phyloP scores from a whole-genome alignment of 768 basidiomycete species.

The Agaricus sinodeliciosus region DNA sequence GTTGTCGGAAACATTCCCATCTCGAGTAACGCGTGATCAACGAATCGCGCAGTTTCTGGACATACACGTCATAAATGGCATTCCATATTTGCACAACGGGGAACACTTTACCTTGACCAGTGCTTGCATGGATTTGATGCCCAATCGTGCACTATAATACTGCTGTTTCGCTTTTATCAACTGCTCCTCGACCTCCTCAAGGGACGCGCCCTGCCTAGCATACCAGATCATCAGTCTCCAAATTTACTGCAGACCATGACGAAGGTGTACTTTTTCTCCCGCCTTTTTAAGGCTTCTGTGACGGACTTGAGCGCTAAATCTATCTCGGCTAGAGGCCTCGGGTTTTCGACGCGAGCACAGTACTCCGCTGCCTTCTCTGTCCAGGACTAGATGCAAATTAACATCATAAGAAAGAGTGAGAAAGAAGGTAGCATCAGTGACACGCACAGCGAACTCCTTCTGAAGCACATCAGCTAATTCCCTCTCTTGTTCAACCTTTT shows the following conservation, averaged over 20 bases:
- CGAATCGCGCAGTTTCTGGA: slow-evolving; percentile 61
- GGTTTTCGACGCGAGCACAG: slow-evolving; percentile 50
- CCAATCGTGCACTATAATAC: slow-evolving; percentile 52
- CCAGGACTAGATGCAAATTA: slow-evolving; percentile 43
- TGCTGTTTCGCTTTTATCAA: slow-evolving; percentile 58
- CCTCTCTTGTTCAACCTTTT: slow-evolving; percentile 37
- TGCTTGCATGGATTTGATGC: slow-evolving; percentile 54
- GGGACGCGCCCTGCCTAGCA: slow-evolving; percentile 65
- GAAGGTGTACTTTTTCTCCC: slow-evolving; percentile 49
- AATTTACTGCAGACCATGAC: not conserved
- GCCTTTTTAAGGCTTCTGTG: slow-evolving; percentile 56
- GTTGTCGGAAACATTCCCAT: slow-evolving; percentile 86
- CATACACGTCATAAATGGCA: not conserved
- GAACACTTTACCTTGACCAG: slow-evolving; percentile 58
- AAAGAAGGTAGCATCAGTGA: not conserved
- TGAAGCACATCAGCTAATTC: slow-evolving; percentile 43
- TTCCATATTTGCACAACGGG: not conserved
- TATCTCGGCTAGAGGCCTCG: slow-evolving; percentile 50
- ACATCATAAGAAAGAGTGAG: not conserved
- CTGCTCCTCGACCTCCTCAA: slow-evolving; percentile 72
- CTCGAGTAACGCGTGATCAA: slow-evolving; percentile 56
- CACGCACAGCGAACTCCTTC: slow-evolving; percentile 54
- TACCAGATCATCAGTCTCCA: not conserved
- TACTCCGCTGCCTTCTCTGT: slow-evolving; percentile 54
- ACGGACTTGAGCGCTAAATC: slow-evolving; percentile 58